Evolutionary conservation across 768 basidiomycete species (phyloP).

Genomic region (Sutorius australiensis): DNA sequence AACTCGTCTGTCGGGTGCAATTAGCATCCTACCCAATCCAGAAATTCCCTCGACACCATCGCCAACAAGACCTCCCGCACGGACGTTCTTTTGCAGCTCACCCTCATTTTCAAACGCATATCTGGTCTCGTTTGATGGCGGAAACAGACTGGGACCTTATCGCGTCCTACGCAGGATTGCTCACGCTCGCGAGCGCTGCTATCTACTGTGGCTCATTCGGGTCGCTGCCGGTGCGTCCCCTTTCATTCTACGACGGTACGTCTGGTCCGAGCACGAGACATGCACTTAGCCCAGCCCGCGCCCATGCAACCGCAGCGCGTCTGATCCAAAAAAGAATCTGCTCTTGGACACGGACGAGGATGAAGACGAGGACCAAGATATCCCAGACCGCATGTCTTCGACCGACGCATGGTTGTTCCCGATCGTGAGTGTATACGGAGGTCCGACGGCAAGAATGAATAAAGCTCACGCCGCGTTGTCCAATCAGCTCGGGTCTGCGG

Average conservation of each 20-base stretch:
- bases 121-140: conserved; percentile 3
- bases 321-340: conserved; percentile 5
- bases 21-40: background rate
- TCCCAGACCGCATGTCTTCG: conserved; percentile 57
- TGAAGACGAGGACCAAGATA: conserved; percentile 51
- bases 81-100: background rate
- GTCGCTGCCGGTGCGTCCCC: conserved; percentile 57
- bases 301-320: background rate
- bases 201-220: conserved; percentile 69
- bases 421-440: conserved; percentile 45
- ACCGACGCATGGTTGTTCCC: conserved; percentile 75
- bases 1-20: conserved; percentile 14
- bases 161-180: conserved; percentile 65
- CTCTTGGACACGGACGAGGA: conserved; percentile 38
- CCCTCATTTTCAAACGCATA: background rate
- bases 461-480: background rate
- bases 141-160: conserved; percentile 54
- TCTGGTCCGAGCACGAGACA: background rate
- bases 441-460: background rate
- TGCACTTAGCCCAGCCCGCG: conserved; percentile 6
- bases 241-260: background rate
- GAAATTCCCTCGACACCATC: background rate
- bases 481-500: conserved; percentile 61
- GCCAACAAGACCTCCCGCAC: background rate
- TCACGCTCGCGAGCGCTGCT: conserved; percentile 59